phyloP scores from a whole-genome alignment of 2,329 filamentous ascomycete genomes.

The Hypoxylon sp. region DNA sequence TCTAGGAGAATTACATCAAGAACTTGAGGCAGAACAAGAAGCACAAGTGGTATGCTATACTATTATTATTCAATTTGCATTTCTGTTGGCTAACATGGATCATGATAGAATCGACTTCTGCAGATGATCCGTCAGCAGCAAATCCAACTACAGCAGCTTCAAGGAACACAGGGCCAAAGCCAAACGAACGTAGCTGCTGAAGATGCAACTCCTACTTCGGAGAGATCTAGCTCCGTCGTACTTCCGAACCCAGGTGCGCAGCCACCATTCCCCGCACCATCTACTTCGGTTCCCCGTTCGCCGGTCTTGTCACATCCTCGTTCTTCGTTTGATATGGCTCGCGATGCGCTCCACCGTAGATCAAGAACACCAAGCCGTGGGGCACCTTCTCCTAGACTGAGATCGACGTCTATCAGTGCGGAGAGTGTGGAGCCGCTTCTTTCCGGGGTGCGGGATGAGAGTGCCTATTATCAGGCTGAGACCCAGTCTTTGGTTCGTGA shows the following conservation, averaged over 20 bases:
- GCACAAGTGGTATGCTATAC: slow-evolving; percentile 75
- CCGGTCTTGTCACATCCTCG: slow-evolving; percentile 66
- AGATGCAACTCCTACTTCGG: slow-evolving; percentile 63
- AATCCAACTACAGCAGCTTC: slow-evolving; percentile 75
- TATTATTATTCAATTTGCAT: not conserved
- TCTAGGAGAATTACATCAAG: slow-evolving; percentile 82
- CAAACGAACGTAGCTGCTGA: slow-evolving; percentile 64
- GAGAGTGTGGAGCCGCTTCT: slow-evolving; percentile 72
- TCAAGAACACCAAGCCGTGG: slow-evolving; percentile 73
- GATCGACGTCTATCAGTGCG: slow-evolving; percentile 70
- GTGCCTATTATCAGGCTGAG: slow-evolving; percentile 85
- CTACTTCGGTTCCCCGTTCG: slow-evolving; percentile 66
- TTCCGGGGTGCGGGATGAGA: slow-evolving; percentile 78
- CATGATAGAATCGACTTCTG: slow-evolving; percentile 77
- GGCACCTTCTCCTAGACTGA: slow-evolving; percentile 68
- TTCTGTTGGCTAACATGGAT: slow-evolving; percentile 23
- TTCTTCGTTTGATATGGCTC: slow-evolving; percentile 72
- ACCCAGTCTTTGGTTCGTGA: slow-evolving; percentile 83
- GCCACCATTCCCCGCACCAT: slow-evolving; percentile 55
- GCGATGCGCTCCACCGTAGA: slow-evolving; percentile 68
- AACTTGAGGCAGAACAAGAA: slow-evolving; percentile 84
- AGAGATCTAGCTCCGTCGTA: slow-evolving; percentile 60
- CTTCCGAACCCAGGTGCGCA: slow-evolving; percentile 56
- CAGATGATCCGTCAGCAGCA: slow-evolving; percentile 84
- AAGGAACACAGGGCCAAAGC: slow-evolving; percentile 60